Evolutionary conservation across 768 basidiomycete species (phyloP).

Genomic region (Rickenella mellea): DNA sequence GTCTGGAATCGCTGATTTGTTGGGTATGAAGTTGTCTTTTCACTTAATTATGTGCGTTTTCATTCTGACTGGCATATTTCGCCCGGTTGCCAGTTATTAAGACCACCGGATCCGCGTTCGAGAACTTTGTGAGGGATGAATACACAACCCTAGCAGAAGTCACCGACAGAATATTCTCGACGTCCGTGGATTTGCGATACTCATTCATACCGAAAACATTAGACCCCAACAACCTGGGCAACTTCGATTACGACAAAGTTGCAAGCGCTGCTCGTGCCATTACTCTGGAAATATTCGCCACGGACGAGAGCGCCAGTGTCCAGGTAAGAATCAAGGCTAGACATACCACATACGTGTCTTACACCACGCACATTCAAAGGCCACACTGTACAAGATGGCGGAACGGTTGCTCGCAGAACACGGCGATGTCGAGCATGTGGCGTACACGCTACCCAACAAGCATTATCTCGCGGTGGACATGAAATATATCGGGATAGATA

Average conservation of each 20-base stretch:
- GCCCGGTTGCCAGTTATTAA: slow-evolving; percentile 61
- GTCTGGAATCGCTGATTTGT: slow-evolving; percentile 67
- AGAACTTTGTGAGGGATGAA: slow-evolving; percentile 73
- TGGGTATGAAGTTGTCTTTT: slow-evolving; percentile 43
- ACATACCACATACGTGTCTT: no score
- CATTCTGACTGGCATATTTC: background rate
- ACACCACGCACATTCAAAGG: slow-evolving; percentile 33
- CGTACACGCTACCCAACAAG: slow-evolving; percentile 84
- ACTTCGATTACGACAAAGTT: slow-evolving; percentile 51
- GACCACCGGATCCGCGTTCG: slow-evolving; percentile 79
- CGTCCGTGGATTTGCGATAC: slow-evolving; percentile 73
- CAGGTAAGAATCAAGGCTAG: no score
- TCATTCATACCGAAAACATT: slow-evolving; percentile 44
- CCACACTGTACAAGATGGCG: slow-evolving; percentile 87
- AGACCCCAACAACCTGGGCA: slow-evolving; percentile 13
- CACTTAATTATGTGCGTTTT: background rate
- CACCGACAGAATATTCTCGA: slow-evolving; percentile 84
- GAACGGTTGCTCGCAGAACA: slow-evolving; percentile 64
- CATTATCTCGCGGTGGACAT: slow-evolving; percentile 90
- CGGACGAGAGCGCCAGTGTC: slow-evolving; percentile 85
- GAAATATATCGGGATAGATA: slow-evolving; percentile 62
- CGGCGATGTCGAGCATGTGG: slow-evolving; percentile 43
- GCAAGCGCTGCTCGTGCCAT: slow-evolving; percentile 41
- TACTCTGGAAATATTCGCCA: slow-evolving; percentile 76
- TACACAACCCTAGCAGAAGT: slow-evolving; percentile 84